Conservation (phyloP, 75 land plant species). For the Cupressus sempervirens region DNA sequence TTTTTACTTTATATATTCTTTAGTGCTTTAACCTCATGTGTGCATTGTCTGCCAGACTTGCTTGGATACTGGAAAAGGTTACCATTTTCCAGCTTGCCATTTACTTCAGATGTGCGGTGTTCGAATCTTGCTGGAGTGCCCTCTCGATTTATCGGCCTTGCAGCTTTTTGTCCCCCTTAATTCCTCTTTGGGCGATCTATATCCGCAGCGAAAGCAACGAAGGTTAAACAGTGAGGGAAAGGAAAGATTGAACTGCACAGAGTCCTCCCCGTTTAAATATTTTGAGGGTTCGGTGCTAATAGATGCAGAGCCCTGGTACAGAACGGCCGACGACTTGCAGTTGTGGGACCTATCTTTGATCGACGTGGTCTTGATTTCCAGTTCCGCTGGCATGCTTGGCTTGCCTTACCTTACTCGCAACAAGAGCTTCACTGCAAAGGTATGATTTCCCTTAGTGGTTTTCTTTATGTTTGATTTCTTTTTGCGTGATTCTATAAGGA, state of each 20-base stretch:
- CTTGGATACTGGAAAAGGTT: conserved; percentile 49
- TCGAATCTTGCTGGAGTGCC: conserved; percentile 74
- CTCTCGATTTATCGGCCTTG: conserved; percentile 71
- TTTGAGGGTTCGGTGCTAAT: conserved; percentile 32
- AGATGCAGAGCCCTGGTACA: conserved; percentile 70
- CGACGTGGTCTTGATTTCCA: conserved; percentile 74
- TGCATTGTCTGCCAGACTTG: conserved; percentile 48
- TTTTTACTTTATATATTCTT: not conserved
- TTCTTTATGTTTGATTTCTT: not conserved
- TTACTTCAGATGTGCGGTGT: conserved; percentile 57
- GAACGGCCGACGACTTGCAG: conserved; percentile 36
- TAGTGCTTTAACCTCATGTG: not conserved
- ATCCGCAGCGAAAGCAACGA: not conserved
- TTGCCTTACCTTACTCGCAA: conserved; percentile 70
- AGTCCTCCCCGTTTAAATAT: not conserved
- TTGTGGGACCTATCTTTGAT: conserved; percentile 59
- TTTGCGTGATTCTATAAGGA: not conserved
- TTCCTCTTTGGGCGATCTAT: not conserved
- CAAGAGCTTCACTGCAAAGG: conserved; percentile 65
- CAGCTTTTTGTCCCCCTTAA: conserved; percentile 55
- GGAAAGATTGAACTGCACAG: conserved; percentile 8
- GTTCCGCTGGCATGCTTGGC: conserved; percentile 79
- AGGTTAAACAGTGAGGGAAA: not conserved
- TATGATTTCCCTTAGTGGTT: conserved; percentile 6
- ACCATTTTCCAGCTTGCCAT: conserved; percentile 61